phyloP scores from a whole-genome alignment of 441 rosid species.

The Geranium incanum region DNA sequence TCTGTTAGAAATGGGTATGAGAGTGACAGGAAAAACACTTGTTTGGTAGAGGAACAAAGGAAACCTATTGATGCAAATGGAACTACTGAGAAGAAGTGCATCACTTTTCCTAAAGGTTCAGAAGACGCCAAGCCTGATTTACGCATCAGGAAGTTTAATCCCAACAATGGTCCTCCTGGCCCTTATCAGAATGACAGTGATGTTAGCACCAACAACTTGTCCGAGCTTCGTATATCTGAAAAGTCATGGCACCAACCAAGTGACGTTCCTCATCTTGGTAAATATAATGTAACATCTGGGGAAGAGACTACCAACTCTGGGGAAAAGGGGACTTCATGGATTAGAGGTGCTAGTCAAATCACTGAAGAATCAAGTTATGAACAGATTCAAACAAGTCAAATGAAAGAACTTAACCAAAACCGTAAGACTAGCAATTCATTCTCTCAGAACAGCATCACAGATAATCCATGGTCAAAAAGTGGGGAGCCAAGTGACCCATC shows the following conservation, averaged over 20 bases:
- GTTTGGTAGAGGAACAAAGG: slow-evolving; percentile 37
- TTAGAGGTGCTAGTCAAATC: slow-evolving; percentile 47
- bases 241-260: slow-evolving; percentile 26
- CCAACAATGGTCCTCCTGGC: slow-evolving; percentile 42
- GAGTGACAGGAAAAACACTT: slow-evolving; percentile 45
- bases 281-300: slow-evolving; percentile 40
- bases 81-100: slow-evolving; percentile 30
- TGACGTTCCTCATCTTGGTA: slow-evolving; percentile 32
- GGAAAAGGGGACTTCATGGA: slow-evolving; percentile 47
- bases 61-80: slow-evolving; percentile 37
- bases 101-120: slow-evolving; percentile 38
- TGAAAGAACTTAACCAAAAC: slow-evolving; percentile 39
- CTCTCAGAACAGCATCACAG: slow-evolving; percentile 32
- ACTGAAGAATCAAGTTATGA: slow-evolving; percentile 37
- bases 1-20: slow-evolving; percentile 52
- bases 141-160: slow-evolving; percentile 51
- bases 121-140: slow-evolving; percentile 45
- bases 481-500: slow-evolving; percentile 38
- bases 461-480: slow-evolving; percentile 50
- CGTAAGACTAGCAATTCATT: slow-evolving; percentile 25
- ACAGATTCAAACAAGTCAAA: slow-evolving; percentile 32
- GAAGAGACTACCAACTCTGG: slow-evolving; percentile 49
- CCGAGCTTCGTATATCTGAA: slow-evolving; percentile 18
- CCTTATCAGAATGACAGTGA: slow-evolving; percentile 34
- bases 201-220: slow-evolving; percentile 24